Base-by-base conservation (phyloP, 176 grass and related monocot genomes). In the Zoysia japonica region DNA sequence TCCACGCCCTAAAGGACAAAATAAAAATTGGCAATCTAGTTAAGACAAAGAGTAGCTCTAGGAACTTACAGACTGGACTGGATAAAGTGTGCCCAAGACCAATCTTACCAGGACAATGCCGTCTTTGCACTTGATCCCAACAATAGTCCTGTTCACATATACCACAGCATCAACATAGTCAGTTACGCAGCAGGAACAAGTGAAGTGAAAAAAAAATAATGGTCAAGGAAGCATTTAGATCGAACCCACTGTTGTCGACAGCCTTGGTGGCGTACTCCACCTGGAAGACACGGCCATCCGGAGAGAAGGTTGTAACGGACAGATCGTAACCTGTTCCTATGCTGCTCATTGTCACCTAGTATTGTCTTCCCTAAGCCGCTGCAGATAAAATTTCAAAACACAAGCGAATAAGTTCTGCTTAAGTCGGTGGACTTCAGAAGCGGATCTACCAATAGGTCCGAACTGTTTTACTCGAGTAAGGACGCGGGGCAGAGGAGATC, bases 51-150 rank as follows among this genome's bases (percentile, higher is more conserved):
- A 47, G 40, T 14, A 53, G 3, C 54, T 56, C 5, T 17, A 17
- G 54, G 16, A 56, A 56, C 16, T 17, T 56, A 56, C 54, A 56
- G 54, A 51, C 37, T 28, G 36, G 51, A 64, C 47, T 28, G 47
- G 19, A 38, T 19, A 17, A 44, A 78, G 35, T 70, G 9, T 55
- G 47, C 37, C 71, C 39, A 65, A 49, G 5, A 53, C 9, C 45
- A 76, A 45, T 9, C 65, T 63, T 88, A 92, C 90, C 90, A 96
- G 56, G 54, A 96, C 90, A 75, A 96, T 86, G 40, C 90, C 90
- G 86, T 96, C 93, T 84, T 90, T 96, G 81, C 93, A 96, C 71
- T 96, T 96, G 90, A 96, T 96, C 40, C 93, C 90, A 68, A 96
- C 80, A 47, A 90, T 69, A 88, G 90, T 96, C 80, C 93, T 96